These are phyloP conservation scores for Fusarium temperatum DNA, from an alignment of 2,329 filamentous ascomycete genomes.

Conservation along the genomic window DNA sequence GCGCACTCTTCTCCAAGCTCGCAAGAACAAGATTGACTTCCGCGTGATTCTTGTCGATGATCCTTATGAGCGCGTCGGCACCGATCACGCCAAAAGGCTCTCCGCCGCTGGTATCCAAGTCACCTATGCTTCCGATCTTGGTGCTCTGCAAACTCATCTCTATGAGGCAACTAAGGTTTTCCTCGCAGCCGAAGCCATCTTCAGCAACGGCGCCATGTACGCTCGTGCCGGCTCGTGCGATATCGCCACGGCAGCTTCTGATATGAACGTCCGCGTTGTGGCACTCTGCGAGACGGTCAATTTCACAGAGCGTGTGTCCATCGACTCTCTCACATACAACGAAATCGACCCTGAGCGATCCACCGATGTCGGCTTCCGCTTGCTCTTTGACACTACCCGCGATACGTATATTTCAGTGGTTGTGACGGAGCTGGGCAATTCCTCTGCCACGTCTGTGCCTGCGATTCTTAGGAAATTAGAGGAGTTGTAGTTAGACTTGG, in stretches of 20 bases:
- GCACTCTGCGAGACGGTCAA: slow-evolving; percentile 96
- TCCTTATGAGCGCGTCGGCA: slow-evolving; percentile 61
- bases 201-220: slow-evolving; percentile 92
- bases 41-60: slow-evolving; percentile 86
- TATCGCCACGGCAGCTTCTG: slow-evolving; percentile 83
- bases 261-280: slow-evolving; percentile 80
- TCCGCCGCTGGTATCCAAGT: slow-evolving; percentile 75
- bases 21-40: slow-evolving; percentile 76
- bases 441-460: slow-evolving; percentile 87
- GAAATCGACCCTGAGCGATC: slow-evolving; percentile 83
- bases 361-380: slow-evolving; percentile 61
- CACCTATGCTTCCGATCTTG: slow-evolving; percentile 80
- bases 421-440: slow-evolving; percentile 88
- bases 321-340: slow-evolving; percentile 93
- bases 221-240: slow-evolving; percentile 87
- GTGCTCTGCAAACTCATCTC: slow-evolving; percentile 79
- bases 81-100: slow-evolving; percentile 74
- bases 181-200: slow-evolving; percentile 93
- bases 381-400: slow-evolving; percentile 93
- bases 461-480: slow-evolving; percentile 66
- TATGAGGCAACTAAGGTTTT: slow-evolving; percentile 76
- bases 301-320: slow-evolving; percentile 84
- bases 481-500: slow-evolving; percentile 54
- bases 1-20: slow-evolving; percentile 79
- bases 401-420: slow-evolving; percentile 88